Evolutionary conservation across 768 basidiomycete species (phyloP).

Genomic region (Lentinula edodes): DNA sequence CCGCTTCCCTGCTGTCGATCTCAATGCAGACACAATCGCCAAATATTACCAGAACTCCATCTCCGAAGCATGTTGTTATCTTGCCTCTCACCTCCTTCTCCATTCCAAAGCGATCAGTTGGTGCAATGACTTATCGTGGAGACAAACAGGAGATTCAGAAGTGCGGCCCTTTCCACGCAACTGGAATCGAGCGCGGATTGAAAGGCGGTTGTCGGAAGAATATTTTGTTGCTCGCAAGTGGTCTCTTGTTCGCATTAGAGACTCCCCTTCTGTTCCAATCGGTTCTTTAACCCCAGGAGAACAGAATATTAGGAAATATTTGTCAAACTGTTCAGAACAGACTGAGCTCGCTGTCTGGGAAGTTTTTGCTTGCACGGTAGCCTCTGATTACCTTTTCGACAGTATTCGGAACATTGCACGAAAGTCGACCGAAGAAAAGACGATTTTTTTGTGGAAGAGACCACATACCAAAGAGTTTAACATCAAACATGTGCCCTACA

Average conservation of each 20-base stretch:
- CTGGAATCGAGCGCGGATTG: background rate
- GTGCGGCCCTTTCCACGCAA: background rate
- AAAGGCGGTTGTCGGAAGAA: background rate
- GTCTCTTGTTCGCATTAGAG: background rate
- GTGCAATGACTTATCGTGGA: background rate
- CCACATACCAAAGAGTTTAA: background rate
- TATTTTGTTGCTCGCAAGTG: background rate
- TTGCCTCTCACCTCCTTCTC: background rate
- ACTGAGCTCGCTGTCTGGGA: background rate
- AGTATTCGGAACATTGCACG: background rate
- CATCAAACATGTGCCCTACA: background rate
- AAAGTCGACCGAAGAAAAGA: background rate
- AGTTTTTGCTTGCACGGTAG: background rate
- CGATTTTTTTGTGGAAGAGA: background rate
- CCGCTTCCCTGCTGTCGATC: background rate
- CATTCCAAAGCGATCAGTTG: background rate
- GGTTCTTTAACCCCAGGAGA: background rate
- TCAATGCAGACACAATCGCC: background rate
- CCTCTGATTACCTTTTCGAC: background rate
- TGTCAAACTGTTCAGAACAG: background rate
- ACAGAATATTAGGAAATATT: background rate
- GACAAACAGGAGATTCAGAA: background rate
- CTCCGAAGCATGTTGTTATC: background rate
- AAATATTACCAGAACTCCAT: background rate
- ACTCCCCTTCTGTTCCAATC: background rate